A percentile compares a stretch with the other conserved stretches of the same genome.
phyloP scores from a whole-genome alignment of 345 rosid species.

The Firmiana major region DNA sequence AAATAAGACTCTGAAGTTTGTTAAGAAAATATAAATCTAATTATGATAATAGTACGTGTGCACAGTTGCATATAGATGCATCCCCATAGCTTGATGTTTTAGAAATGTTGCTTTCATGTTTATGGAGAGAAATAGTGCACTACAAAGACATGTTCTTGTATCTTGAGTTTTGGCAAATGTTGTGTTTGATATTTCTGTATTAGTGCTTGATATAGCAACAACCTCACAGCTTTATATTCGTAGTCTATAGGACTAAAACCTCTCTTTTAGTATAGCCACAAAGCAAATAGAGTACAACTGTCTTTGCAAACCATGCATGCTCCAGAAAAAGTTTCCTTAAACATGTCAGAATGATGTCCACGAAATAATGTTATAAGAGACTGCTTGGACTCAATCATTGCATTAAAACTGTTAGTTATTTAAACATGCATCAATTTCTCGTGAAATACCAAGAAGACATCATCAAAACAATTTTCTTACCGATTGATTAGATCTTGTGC shows the following conservation, averaged over 20 bases:
- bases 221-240: neutral
- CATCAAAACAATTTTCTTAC: constrained; percentile 36
- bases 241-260: neutral
- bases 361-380: neutral
- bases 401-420: neutral
- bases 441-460: neutral
- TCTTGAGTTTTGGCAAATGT: neutral
- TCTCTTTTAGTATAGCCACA: neutral
- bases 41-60: neutral
- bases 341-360: neutral
- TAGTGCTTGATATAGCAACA: neutral
- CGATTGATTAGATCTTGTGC: constrained; percentile 82
- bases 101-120: neutral
- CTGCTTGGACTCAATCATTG: neutral
- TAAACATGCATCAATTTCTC: neutral
- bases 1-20: neutral
- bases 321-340: neutral
- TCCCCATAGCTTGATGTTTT: neutral
- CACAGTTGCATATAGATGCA: neutral
- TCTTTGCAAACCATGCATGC: neutral
- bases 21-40: neutral
- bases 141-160: neutral
- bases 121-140: neutral
- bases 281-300: neutral
- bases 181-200: neutral